Evolutionary conservation across 164 flowering plant genomes (phyloP), one percentile per base, ranked within the genome.

Genomic region (Vitis amurensis): DNA sequence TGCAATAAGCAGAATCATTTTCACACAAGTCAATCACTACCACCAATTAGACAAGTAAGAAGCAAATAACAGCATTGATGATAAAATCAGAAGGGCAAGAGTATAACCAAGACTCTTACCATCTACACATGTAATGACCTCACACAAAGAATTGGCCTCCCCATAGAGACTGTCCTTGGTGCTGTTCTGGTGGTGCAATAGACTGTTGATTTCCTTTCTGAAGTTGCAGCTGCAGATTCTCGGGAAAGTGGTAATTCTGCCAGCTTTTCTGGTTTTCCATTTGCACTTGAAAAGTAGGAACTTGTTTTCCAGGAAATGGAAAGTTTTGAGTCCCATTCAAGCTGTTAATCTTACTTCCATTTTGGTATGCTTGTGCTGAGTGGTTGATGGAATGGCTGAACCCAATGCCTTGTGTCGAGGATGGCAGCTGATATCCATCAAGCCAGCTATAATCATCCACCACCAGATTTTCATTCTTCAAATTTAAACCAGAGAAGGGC

Each of bases 301-400:
- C 77, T 68, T 91, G 98, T 76, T 91, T 93, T 52, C 97, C 97
- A 72, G 98, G 97, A 73, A 93, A 93, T 4, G 97, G 98, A 79
- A 91, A 92, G 73, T 69, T 79, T 27, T 78, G 65, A n/a, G 70
- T 68, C 63, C 84, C 93, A 70, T 74, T 51, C 37, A 79, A 66
- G 60, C 74, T 72, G 73, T 79, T 84, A 78, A 66, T 80, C 66
- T 74, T 71, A 74, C 59, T 77, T 51, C 71, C 27, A 60, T 68
- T 55, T 55, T 64, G 81, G 55, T 70, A 71, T 9, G 59, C 66
- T 19, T 78, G 73, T 37, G 75, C 72, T 13, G 73, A 37, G 17
- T 68, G 73, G 68, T 74, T 70, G 48, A 74, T 44, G 11, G 86
- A 71, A 71, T 73, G 81, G 63, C 64, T 74, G 44, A 71, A 65